A percentile compares a stretch with the other conserved stretches of the same genome.
Conservation (phyloP, 2,329 filamentous ascomycete species). For the Massarina eburnea region DNA sequence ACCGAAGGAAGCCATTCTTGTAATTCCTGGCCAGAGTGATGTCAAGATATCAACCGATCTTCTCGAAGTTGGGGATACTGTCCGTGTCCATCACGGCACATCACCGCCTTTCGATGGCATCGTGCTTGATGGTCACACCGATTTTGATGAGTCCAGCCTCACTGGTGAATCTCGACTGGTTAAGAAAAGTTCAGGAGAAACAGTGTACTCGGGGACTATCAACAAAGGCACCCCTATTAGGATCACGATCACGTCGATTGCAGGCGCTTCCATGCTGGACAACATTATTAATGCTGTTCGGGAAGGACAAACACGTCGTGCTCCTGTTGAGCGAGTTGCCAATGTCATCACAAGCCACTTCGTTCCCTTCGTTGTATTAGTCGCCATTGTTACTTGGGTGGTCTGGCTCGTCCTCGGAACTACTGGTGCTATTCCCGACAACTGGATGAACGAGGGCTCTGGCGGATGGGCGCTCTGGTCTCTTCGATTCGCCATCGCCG, state of each 20-base stretch:
- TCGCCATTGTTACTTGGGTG: conserved; percentile 71
- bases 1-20: conserved; percentile 73
- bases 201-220: conserved; percentile 72
- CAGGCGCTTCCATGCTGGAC: conserved; percentile 75
- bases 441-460: conserved; percentile 56
- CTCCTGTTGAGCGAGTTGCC: conserved; percentile 74
- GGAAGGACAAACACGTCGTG: conserved; percentile 74
- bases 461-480: conserved; percentile 74
- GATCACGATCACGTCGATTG: conserved; percentile 64
- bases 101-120: conserved; percentile 83
- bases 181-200: conserved; percentile 63
- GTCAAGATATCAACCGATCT: conserved; percentile 63
- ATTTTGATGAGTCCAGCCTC: conserved; percentile 87
- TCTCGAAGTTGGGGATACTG: conserved; percentile 57
- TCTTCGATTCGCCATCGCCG: conserved; percentile 80
- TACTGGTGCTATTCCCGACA: conserved; percentile 57
- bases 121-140: conserved; percentile 58
- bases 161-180: conserved; percentile 76
- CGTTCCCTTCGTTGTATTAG: conserved; percentile 69
- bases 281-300: conserved; percentile 76
- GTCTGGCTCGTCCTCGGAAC: conserved; percentile 69
- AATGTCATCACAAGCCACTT: conserved; percentile 75
- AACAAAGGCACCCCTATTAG: conserved; percentile 68
- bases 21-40: conserved; percentile 50
- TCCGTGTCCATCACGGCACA: conserved; percentile 74